phyloP scores from a whole-genome alignment of 345 rosid species.

The Mallotus nudiflorus region DNA sequence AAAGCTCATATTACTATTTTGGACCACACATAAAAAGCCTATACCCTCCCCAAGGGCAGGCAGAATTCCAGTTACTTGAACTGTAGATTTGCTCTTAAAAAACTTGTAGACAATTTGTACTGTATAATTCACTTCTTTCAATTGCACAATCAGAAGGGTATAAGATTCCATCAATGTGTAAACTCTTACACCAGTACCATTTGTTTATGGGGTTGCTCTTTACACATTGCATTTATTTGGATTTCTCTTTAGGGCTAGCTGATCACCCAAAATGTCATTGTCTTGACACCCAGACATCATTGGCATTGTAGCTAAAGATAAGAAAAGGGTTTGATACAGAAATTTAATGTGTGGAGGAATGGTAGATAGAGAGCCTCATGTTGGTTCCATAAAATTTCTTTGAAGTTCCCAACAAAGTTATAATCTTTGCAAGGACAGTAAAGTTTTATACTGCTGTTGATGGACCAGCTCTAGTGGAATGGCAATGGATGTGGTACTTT shows the following conservation, averaged over 20 bases:
- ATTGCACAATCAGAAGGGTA: not conserved
- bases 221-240: not conserved
- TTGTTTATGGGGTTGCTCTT: not conserved
- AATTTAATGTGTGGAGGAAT: too few relatives aligned
- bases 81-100: not conserved
- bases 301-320: too few relatives aligned
- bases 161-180: not conserved
- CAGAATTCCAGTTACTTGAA: not conserved
- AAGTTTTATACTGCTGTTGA: too few relatives aligned
- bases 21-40: not conserved
- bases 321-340: too few relatives aligned
- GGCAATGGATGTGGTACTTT: too few relatives aligned
- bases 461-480: too few relatives aligned
- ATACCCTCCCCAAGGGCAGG: not conserved
- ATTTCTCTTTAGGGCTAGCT: too few relatives aligned
- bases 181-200: not conserved
- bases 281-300: conserved; percentile 1
- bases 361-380: too few relatives aligned
- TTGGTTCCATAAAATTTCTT: too few relatives aligned
- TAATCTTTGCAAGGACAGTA: too few relatives aligned
- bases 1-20: not conserved
- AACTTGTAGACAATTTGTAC: not conserved
- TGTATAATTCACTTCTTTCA: not conserved
- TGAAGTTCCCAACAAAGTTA: too few relatives aligned
- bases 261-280: not conserved